These are phyloP conservation scores for Tolypocladium album DNA, from an alignment of 2,329 filamentous ascomycete genomes.

Conservation along the genomic window DNA sequence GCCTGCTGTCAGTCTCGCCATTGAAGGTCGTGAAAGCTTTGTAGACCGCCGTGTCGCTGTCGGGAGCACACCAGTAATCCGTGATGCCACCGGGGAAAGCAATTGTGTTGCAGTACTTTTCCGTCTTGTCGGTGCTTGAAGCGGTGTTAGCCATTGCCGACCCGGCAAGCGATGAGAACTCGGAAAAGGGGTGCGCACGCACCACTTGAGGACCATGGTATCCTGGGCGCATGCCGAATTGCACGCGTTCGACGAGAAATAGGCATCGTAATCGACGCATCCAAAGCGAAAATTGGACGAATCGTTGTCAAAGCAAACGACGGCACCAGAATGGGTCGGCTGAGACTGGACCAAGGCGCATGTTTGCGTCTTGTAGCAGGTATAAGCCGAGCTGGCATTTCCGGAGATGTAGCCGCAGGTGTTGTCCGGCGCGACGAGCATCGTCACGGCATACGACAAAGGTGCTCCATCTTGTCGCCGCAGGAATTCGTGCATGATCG, in stretches of 20 bases:
- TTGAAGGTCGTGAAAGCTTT: constrained; percentile 28
- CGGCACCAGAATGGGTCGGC: constrained; percentile 18
- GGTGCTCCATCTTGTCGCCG: constrained; percentile 2
- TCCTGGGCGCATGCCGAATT: constrained; percentile 28
- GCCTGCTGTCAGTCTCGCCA: constrained; percentile 18
- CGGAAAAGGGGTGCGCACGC: neutral
- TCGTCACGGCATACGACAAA: constrained; percentile 10
- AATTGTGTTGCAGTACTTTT: constrained; percentile 34
- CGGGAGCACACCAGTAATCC: constrained; percentile 33
- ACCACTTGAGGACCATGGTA: constrained; percentile 35
- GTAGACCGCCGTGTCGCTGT: constrained; percentile 20
- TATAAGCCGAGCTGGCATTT: constrained; percentile 25
- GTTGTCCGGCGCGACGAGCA: constrained; percentile 32
- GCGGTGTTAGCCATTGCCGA: neutral
- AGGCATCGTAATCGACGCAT: constrained; percentile 28
- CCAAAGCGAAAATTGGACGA: constrained; percentile 22
- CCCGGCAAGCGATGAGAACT: neutral
- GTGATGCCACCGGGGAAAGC: constrained; percentile 27
- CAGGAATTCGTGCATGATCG: constrained; percentile 21
- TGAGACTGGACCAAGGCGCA: constrained; percentile 30
- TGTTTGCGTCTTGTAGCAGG: constrained; percentile 21
- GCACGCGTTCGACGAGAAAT: constrained; percentile 25
- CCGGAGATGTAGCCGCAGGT: constrained; percentile 39
- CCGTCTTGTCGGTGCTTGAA: constrained; percentile 20
- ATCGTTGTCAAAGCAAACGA: constrained; percentile 29